Conservation (phyloP, 2,329 filamentous ascomycete species). For the Cladosporium colombiae region DNA sequence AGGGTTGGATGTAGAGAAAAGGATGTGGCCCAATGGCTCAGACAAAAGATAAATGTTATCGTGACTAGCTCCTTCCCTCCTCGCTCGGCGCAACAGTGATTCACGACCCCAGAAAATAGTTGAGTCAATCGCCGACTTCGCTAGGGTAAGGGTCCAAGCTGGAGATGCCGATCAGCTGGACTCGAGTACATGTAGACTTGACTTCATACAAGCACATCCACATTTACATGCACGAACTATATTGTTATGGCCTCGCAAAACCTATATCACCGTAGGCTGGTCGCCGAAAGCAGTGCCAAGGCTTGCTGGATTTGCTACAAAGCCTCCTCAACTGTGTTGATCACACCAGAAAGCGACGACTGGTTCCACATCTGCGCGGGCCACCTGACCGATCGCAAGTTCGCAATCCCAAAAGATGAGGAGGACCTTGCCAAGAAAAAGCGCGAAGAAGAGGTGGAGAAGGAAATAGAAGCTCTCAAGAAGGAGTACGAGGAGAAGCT, state of each 20-base stretch:
- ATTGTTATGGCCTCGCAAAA: slow-evolving; percentile 61
- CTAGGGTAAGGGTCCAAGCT: background rate
- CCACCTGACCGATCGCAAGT: slow-evolving; percentile 80
- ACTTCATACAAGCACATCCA: background rate
- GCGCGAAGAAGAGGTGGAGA: slow-evolving; percentile 51
- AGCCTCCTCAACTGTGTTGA: slow-evolving; percentile 79
- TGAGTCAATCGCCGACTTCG: slow-evolving; percentile 5
- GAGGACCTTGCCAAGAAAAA: slow-evolving; percentile 60
- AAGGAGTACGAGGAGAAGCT: slow-evolving; percentile 53
- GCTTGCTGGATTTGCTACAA: slow-evolving; percentile 92
- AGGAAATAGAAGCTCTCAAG: slow-evolving; percentile 52
- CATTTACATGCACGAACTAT: background rate
- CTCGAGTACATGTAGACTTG: background rate
- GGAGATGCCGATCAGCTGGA: background rate
- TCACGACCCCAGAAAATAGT: slow-evolving; percentile 10
- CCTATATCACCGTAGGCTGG: slow-evolving; percentile 79
- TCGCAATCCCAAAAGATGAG: slow-evolving; percentile 71
- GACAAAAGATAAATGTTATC: slow-evolving; percentile 7
- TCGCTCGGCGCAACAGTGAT: background rate
- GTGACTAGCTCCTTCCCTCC: slow-evolving; percentile 11
- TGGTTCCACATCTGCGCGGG: slow-evolving; percentile 80
- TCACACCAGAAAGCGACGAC: slow-evolving; percentile 88
- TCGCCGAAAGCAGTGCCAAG: slow-evolving; percentile 80
- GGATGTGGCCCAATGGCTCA: slow-evolving; percentile 9
- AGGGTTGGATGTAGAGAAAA: background rate